Percentiles rank a stretch among this genome's conserved stretches.
Evolutionary conservation across 192 early-diverging fungal genomes (phyloP).

Genomic region (Coemansia sp.): DNA sequence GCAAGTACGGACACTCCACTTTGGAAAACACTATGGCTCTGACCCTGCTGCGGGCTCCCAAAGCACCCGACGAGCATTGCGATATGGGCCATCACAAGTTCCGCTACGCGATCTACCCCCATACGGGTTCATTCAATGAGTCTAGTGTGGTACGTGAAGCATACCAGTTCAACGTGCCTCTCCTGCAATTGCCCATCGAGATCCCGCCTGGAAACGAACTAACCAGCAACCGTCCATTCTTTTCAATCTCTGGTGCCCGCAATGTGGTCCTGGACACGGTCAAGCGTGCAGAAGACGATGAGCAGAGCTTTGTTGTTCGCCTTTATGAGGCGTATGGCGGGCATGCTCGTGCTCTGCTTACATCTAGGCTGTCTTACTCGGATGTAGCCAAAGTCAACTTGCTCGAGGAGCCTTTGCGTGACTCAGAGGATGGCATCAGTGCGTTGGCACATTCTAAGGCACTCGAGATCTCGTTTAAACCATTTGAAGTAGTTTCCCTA

Average conservation of each 20-base stretch:
- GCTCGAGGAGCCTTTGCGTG: constrained; percentile 28
- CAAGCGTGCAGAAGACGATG: constrained; percentile 80
- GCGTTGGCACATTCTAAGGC: neutral
- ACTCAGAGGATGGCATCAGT: constrained; percentile 3
- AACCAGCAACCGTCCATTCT: constrained; percentile 10
- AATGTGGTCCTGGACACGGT: constrained; percentile 90
- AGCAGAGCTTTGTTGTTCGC: constrained; percentile 70
- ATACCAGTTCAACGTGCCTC: constrained; percentile 87
- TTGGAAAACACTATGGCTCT: constrained; percentile 78
- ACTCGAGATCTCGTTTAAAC: constrained; percentile 23
- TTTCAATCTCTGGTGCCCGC: constrained; percentile 24
- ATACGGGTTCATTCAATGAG: constrained; percentile 77
- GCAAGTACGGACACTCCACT: constrained; percentile 93
- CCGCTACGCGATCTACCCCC: constrained; percentile 88
- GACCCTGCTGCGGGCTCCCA: constrained; percentile 85
- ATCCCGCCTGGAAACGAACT: neutral
- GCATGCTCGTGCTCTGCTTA: constrained; percentile 29
- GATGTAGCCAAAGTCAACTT: constrained; percentile 30
- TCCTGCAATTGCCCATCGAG: constrained; percentile 53
- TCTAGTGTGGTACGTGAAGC: constrained; percentile 82
- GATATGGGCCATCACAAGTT: constrained; percentile 76
- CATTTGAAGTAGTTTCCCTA: constrained; percentile 38
- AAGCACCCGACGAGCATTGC: constrained; percentile 61
- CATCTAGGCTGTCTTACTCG: constrained; percentile 15
- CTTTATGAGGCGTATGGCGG: constrained; percentile 93